Evolutionary conservation across 108 stramenopile species (phyloP), one percentile per base, ranked within the genome.

Genomic region (Ochromonas danica): DNA sequence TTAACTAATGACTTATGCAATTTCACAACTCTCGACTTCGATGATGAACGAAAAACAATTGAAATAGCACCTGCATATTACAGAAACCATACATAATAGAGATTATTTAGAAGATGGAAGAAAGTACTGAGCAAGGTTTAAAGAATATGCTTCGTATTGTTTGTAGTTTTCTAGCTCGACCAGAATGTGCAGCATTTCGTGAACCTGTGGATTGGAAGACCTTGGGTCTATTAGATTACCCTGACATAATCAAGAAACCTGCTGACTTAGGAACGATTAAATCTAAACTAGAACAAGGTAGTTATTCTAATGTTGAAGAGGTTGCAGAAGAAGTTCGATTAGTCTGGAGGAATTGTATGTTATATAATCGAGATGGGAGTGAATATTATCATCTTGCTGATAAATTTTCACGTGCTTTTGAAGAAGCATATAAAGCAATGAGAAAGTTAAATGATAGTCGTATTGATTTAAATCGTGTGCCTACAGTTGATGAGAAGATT

Each of bases 261-360:
- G 96, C 96, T 94, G 96, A 97, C 87, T 87, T 97, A 33, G 93
- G 93, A 27, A 94, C 94, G 22, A 88, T 97, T 61, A 93, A 94
- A 80, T 82, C 87, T 38, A 91, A 91, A 42, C 79, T 97, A 38
- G 89, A 89, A 61, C 79, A 82, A 2, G 83, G 90, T 25, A 88
- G 88, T 39, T 97, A 97, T 82, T 85, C 87, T 78, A 83, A 85
- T 39, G 78, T 93, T 61, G 85, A 86, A 39, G 93, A 93, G 25
- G 89, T 86, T 42, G 94, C 93, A 36, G 88, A 90, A n/a, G 96
- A 97, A 78, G 90, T 97, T 30, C 92, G 95, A 3, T 86, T 94
- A 45, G 90, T 97, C 42, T 97, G 96, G 96, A 86, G 85, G 45
- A 96, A 95, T 79, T 95, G 95, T 87, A 93, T 91, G 91, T 88